Evolutionary conservation across 805 yeast genomes (phyloP).

Genomic region (Metschnikowia continentalis): DNA sequence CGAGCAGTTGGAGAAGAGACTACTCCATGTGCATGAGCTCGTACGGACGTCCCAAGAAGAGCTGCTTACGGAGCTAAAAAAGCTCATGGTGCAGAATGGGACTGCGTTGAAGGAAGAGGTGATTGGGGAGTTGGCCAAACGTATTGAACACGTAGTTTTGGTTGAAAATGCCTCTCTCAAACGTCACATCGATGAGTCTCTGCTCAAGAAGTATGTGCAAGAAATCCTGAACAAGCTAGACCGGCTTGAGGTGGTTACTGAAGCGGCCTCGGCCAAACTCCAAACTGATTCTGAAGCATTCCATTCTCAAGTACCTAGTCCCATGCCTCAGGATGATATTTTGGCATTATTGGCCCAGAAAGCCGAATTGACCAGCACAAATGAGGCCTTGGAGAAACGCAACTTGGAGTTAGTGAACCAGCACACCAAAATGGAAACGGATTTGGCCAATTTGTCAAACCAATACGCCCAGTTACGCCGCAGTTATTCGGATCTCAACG

Average conservation of each 20-base stretch:
- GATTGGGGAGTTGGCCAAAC: not conserved
- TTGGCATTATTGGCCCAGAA: not conserved
- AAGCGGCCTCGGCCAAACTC: not conserved
- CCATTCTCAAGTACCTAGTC: too few species aligned
- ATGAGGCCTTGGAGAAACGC: not conserved
- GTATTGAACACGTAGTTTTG: not conserved
- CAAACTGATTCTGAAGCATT: not conserved
- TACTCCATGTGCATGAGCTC: not conserved
- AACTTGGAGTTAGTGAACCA: not conserved
- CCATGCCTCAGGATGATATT: not conserved
- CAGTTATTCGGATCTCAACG: slow-evolving; percentile 21
- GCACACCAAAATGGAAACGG: slow-evolving; percentile 26
- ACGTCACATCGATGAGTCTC: not conserved
- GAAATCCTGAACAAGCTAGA: not conserved
- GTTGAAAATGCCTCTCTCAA: not conserved
- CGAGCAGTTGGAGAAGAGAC: not conserved
- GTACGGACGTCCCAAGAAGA: not conserved
- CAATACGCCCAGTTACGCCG: slow-evolving; percentile 71
- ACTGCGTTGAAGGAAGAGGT: not conserved
- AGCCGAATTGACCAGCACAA: not conserved
- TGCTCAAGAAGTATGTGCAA: not conserved
- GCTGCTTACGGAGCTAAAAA: not conserved
- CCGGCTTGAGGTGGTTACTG: not conserved
- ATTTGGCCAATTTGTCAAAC: slow-evolving; percentile 56
- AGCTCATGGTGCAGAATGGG: not conserved